A percentile compares a stretch with the other conserved stretches of the same genome.
Conservation (phyloP, 192 early-diverging fungal genomes). For the Entophlyctis luteolus region DNA sequence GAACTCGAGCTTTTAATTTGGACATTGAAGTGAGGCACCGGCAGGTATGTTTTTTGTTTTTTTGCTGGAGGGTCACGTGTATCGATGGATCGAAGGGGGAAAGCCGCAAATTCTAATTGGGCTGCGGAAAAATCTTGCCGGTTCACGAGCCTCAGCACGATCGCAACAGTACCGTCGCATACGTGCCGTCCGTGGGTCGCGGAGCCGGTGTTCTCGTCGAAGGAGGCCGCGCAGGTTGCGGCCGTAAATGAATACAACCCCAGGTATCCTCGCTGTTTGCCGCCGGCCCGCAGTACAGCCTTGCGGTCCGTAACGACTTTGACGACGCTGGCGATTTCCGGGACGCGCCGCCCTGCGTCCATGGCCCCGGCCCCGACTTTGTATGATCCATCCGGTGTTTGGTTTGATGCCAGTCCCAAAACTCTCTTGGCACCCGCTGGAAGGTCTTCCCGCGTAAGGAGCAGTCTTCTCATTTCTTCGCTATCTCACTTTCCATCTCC, state of each 20-base stretch:
- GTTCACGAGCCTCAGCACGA: no score
- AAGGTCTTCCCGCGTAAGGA: slow-evolving; percentile 13
- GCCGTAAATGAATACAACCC: slow-evolving; percentile 47
- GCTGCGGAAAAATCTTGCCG: no score
- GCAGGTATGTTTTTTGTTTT: slow-evolving; percentile 1
- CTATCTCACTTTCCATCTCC: no score
- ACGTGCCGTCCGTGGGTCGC: slow-evolving; percentile 36
- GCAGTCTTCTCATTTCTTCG: no score
- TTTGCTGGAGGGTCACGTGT: no score
- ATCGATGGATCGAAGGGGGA: no score
- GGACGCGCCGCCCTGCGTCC: no score
- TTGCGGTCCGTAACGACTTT: slow-evolving; percentile 34
- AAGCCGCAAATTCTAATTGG: no score
- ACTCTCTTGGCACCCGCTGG: slow-evolving; percentile 31
- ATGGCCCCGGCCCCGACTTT: slow-evolving; percentile 42
- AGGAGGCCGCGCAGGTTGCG: slow-evolving; percentile 29
- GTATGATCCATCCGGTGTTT: slow-evolving; percentile 39
- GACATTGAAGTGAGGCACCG: slow-evolving; percentile 28
- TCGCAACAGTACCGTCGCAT: slow-evolving; percentile 32
- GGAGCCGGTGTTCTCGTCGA: slow-evolving; percentile 32
- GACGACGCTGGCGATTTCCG: slow-evolving; percentile 23
- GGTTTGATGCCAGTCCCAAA: slow-evolving; percentile 28
- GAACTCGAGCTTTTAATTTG: slow-evolving; percentile 49
- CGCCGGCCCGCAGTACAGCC: slow-evolving; percentile 47
- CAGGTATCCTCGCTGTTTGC: slow-evolving; percentile 33